Base-by-base conservation (phyloP, 2,329 filamentous ascomycete genomes). In the Aurifilum marmelostoma region DNA sequence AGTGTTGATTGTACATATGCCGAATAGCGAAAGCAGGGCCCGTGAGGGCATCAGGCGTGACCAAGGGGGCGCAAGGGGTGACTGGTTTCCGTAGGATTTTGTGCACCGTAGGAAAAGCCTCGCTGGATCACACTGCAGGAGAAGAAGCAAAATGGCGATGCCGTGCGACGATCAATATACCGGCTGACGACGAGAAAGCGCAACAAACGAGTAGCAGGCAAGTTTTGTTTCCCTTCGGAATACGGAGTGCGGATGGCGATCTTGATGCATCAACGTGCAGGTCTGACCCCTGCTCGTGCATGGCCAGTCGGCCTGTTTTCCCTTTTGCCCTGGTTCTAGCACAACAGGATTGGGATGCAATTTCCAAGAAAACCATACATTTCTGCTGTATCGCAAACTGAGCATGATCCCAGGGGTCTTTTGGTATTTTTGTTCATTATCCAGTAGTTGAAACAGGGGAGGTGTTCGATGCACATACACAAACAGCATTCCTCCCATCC, bases 221-320 rank as follows among this genome's bases (percentile, higher is more conserved):
- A 29, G 37, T 56, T 29, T 60, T n/a, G n/a, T n/a, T n/a, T 21
- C 32, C 24, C 16, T 43, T 58, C 63, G 63, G 63, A 59, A 65
- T 65, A 65, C 63, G 63, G 63, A 65, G 63, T 65, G 52, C 52
- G 63, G 63, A 52, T 29, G 63, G 63, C 63, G 32, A 65, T 52
- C 63, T 58, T 58, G 11, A 58, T 65, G 50, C 50, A 58, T n/a
- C 24, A 27, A 5, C 52, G n/a, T 56, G 52, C 63, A 56, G 34
- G 37, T 58, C 37, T 39, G 34, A 65, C 37, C 63, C 63, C 34
- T 65, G 50, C 34, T 41, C 14, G 29, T 27, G 63, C 50, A 41
- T 41, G 9, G 29, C 21, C 29, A 4, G 56, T 7, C 21, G 56
- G 56, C 56, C 56, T 59, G 18, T 59, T 37, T 37, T 59, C 8